Conservation (phyloP, 2,329 filamentous ascomycete species). For the Colletotrichum magnum region DNA sequence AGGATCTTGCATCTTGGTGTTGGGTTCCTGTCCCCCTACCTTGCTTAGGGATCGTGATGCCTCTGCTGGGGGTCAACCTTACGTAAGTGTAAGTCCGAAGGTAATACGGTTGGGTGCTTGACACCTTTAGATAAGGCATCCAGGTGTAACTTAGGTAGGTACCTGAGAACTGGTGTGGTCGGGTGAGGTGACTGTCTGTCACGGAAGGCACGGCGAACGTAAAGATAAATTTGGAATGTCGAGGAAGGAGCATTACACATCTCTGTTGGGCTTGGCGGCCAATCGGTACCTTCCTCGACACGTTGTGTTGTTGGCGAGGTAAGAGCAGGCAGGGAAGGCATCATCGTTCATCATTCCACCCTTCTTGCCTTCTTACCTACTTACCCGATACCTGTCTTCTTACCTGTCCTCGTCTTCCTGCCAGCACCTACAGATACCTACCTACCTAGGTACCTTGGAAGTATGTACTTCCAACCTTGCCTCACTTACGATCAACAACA, state of each 20-base stretch:
- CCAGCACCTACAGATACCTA: too few relatives aligned
- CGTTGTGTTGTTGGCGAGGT: too few relatives aligned
- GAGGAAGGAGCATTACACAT: slow-evolving; percentile 4
- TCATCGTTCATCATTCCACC: too few relatives aligned
- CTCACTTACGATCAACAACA: slow-evolving; percentile 2
- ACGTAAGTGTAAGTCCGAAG: slow-evolving; percentile 7
- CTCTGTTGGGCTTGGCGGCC: background rate
- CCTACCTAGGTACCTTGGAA: too few relatives aligned
- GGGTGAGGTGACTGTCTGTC: background rate
- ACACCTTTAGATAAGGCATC: too few relatives aligned
- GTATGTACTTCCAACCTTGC: too few relatives aligned
- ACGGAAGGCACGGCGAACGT: background rate
- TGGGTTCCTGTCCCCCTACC: background rate
- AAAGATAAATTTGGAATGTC: slow-evolving; percentile 5
- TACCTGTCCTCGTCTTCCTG: too few relatives aligned
- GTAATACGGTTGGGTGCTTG: background rate
- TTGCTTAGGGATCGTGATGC: slow-evolving; percentile 13
- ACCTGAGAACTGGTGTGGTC: background rate
- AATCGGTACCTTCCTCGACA: background rate
- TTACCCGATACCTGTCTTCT: too few relatives aligned
- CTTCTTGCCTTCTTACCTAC: too few relatives aligned
- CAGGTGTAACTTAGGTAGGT: too few relatives aligned
- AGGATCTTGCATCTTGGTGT: slow-evolving; percentile 18
- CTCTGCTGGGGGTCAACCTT: background rate
- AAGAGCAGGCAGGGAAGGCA: too few relatives aligned